Conservation (phyloP, 306 rosid species). For the Sindora glabra region DNA sequence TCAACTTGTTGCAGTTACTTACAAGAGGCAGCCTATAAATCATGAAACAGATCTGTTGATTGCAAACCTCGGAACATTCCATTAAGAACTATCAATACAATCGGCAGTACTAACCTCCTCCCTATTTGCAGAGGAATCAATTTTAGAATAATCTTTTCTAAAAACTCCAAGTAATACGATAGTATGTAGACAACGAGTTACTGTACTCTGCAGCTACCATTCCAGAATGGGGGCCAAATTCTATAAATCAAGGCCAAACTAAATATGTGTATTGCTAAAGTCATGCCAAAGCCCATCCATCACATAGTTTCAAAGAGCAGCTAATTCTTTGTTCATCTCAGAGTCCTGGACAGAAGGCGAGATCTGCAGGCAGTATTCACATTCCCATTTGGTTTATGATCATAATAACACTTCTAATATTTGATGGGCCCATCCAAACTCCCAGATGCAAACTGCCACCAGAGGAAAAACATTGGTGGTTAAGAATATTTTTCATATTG, state of each 20-base stretch:
- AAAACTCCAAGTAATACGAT: neutral
- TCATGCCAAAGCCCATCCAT: neutral
- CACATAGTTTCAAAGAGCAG: neutral
- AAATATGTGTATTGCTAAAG: neutral
- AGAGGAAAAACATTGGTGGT: neutral
- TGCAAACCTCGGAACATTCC: too few relatives aligned
- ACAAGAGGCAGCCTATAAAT: neutral
- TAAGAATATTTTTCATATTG: too few relatives aligned
- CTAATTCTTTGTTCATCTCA: constrained; percentile 14
- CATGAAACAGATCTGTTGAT: neutral
- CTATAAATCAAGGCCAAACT: constrained; percentile 4
- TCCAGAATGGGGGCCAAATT: constrained; percentile 7
- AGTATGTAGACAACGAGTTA: neutral
- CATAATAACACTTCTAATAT: constrained; percentile 39
- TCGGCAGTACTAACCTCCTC: too few relatives aligned
- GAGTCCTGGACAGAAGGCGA: neutral
- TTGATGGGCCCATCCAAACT: constrained; percentile 89
- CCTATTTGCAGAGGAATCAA: too few relatives aligned
- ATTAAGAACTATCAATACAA: too few relatives aligned
- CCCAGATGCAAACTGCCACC: constrained; percentile 91
- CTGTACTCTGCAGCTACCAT: neutral
- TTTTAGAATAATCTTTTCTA: too few relatives aligned
- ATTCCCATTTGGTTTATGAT: neutral
- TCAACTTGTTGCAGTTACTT: neutral
- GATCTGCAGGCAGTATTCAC: constrained; percentile 9